Evolutionary conservation across 768 basidiomycete genomes (phyloP).

Genomic region (Hypholoma sublateritium): DNA sequence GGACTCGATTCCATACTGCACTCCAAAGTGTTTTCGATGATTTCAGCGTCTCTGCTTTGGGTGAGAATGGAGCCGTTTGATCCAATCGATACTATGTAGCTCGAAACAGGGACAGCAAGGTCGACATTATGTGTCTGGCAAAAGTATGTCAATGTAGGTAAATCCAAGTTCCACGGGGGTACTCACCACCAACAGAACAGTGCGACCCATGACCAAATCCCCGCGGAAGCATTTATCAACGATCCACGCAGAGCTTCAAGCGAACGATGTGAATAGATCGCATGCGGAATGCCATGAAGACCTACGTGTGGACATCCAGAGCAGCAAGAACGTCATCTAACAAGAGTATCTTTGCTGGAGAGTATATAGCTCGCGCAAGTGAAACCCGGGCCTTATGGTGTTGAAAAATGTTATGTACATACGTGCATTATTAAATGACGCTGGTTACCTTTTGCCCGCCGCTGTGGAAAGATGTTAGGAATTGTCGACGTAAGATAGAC

Average conservation of each 20-base stretch:
- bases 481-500: not conserved
- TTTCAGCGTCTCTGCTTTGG: conserved; percentile 30
- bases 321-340: conserved; percentile 74
- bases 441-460: conserved; percentile 39
- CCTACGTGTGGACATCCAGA: conserved; percentile 42
- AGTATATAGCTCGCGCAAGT: conserved; percentile 44
- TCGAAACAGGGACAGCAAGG: conserved; percentile 47
- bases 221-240: conserved; percentile 78
- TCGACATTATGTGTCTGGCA: conserved; percentile 45
- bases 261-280: not conserved
- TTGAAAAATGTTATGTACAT: not conserved
- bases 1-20: not conserved
- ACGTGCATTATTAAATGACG: not conserved
- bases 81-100: conserved; percentile 53
- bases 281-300: not conserved
- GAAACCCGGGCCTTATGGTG: conserved; percentile 38
- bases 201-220: conserved; percentile 68
- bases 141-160: not conserved
- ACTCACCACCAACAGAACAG: conserved; percentile 73
- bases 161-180: not conserved
- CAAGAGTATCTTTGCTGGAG: conserved; percentile 55
- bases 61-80: conserved; percentile 48
- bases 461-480: conserved; percentile 11
- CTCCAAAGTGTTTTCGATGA: too few species aligned
- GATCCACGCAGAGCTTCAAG: conserved; percentile 73